A percentile compares a stretch with the other conserved stretches of the same genome.
Evolutionary conservation across 2,329 filamentous ascomycete species (phyloP).

Genomic region (Aspergillus glaucus): DNA sequence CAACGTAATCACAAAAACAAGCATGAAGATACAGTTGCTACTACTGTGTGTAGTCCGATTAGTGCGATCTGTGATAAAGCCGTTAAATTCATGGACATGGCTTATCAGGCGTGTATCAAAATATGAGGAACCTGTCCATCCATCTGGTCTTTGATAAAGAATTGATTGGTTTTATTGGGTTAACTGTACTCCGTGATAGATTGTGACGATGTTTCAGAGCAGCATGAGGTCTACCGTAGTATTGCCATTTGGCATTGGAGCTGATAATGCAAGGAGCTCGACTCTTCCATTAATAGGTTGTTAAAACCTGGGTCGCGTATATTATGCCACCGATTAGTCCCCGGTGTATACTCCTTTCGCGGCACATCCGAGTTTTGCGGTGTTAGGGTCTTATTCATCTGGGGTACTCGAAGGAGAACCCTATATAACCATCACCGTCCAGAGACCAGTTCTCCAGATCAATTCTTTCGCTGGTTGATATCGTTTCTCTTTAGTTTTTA

Average conservation of each 20-base stretch:
- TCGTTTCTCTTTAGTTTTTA: neutral
- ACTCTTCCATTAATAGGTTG: neutral
- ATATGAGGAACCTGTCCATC: conserved; percentile 49
- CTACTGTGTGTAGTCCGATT: conserved; percentile 76
- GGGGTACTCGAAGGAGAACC: too few relatives aligned
- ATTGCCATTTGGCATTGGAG: neutral
- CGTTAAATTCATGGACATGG: conserved; percentile 47
- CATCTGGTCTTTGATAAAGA: conserved; percentile 60
- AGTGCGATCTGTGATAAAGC: conserved; percentile 75
- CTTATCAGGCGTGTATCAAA: conserved; percentile 48
- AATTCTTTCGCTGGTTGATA: neutral
- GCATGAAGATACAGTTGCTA: conserved; percentile 57
- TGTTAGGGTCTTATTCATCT: neutral
- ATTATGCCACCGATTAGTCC: neutral
- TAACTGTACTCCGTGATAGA: conserved; percentile 56
- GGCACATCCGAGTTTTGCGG: neutral
- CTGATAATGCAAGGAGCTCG: neutral
- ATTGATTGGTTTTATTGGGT: conserved; percentile 57
- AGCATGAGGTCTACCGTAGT: conserved; percentile 71
- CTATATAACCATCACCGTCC: too few relatives aligned
- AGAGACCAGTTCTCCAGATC: neutral
- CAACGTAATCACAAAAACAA: conserved; percentile 66
- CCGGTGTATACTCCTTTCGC: neutral
- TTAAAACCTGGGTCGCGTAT: neutral
- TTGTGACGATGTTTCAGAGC: conserved; percentile 80